phyloP scores from a whole-genome alignment of 495 filamentous ascomycete species.

The Penicillium cinerascens region DNA sequence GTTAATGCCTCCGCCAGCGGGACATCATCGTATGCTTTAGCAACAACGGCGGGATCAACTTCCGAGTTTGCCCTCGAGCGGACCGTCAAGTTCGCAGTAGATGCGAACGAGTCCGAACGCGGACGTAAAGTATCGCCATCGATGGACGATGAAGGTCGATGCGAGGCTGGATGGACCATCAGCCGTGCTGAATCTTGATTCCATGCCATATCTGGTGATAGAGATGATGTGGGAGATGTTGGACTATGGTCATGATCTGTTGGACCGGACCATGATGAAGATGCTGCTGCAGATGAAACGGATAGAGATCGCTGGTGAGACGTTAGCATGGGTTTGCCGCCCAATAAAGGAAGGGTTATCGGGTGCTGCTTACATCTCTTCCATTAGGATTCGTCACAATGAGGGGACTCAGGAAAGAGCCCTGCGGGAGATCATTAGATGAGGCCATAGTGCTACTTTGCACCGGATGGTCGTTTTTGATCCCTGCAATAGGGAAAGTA shows the following conservation, averaged over 20 bases:
- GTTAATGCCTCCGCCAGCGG: constrained; percentile 54
- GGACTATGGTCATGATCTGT: constrained; percentile 25
- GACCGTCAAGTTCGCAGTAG: constrained; percentile 35
- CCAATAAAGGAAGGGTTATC: not conserved
- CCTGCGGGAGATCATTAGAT: constrained; percentile 13
- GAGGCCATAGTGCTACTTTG: constrained; percentile 19
- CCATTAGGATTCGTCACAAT: constrained; percentile 16
- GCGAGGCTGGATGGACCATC: constrained; percentile 32
- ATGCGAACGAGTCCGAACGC: constrained; percentile 46
- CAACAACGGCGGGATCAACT: constrained; percentile 22
- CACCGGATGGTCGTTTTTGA: constrained; percentile 1
- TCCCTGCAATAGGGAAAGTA: constrained; percentile 9
- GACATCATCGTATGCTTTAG: constrained; percentile 43
- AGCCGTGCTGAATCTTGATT: constrained; percentile 25
- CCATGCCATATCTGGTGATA: constrained; percentile 30
- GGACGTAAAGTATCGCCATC: constrained; percentile 50
- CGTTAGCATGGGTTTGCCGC: constrained; percentile 2
- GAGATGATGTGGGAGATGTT: constrained; percentile 20
- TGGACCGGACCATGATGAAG: constrained; percentile 18
- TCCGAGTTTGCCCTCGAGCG: constrained; percentile 45
- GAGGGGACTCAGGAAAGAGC: constrained; percentile 16
- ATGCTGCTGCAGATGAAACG: constrained; percentile 15
- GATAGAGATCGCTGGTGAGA: constrained; percentile 19
- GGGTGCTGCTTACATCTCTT: constrained; percentile 21
- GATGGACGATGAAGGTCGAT: constrained; percentile 39